Base-by-base conservation (phyloP, 345 rosid species). In the Balakata baccata region DNA sequence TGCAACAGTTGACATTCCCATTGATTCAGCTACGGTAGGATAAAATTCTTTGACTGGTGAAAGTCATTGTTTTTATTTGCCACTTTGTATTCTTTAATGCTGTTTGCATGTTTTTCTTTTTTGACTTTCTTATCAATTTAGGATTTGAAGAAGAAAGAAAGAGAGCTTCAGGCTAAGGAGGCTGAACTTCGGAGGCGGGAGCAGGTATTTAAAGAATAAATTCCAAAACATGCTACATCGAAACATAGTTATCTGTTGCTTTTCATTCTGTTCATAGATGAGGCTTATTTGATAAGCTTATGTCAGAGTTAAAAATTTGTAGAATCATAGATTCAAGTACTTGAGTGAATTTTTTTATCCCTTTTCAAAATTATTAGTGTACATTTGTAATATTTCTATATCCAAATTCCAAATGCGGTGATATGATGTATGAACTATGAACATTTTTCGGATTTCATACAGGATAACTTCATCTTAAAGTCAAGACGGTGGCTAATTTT, bases 81-180 rank as follows among this genome's bases (percentile, higher is more conserved):
- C 38, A 49, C 50, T 43, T 8, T 53, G 11, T 17, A 11, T n/a
- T 18, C 2, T 49, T 53, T 59, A 2, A 2, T 64, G 18, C 14
- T 13, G 41, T 39, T 54, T 6, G 57, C 5, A 20, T 68, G 47
- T 34, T 51, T 43, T 29, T 50, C 23, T 62, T 13, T 18, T 62
- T 43, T 34, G 18, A 45, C 3, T 50, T 10, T 22, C 20, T 41
- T 59, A 10, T 39, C 34, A 45, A 63, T 71, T 16, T 45, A 79
- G 82, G 82, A 79, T 49, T 70, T 79, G 61, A 79, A 59, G 70
- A 75, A 71, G 76, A 80, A 75, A 75, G 83, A 80, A 68, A 80
- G 38, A 70, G 83, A 75, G 47, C 79, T 80, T 29, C 77, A 80
- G 54, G 76, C 77, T 46, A 75, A 68, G 78, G 83, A 80, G 70